These are phyloP conservation scores for Syzygium aqueum DNA, from an alignment of 345 rosid species.

Conservation along the genomic window DNA sequence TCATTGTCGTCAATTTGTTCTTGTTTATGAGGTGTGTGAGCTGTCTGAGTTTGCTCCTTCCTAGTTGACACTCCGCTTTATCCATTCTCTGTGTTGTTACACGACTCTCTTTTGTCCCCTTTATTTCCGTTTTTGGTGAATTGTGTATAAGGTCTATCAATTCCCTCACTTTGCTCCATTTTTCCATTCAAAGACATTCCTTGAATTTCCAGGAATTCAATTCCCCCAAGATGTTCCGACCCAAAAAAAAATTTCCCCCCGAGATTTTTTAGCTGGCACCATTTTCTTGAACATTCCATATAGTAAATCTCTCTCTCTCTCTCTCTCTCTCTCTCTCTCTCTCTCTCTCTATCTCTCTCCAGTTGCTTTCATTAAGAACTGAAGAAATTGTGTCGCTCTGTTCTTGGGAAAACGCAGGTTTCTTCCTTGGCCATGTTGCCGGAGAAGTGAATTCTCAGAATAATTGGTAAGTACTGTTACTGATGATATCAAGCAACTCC, in stretches of 20 bases:
- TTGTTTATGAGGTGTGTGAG: background rate
- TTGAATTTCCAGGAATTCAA: background rate
- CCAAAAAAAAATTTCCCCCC: too few relatives aligned
- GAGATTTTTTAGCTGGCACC: background rate
- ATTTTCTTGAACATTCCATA: background rate
- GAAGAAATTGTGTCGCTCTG: background rate
- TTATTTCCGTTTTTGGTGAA: background rate
- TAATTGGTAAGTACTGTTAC: background rate
- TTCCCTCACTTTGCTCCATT: background rate
- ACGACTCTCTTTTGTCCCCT: background rate
- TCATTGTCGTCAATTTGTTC: background rate
- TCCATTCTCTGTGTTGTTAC: background rate
- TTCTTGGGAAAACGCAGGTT: background rate
- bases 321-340: background rate
- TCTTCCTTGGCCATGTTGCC: background rate
- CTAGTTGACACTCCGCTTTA: background rate
- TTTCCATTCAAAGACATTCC: background rate
- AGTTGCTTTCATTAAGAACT: background rate
- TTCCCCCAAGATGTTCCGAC: background rate
- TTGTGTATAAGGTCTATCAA: background rate
- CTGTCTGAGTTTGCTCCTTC: background rate
- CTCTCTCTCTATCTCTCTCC: background rate
- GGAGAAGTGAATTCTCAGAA: background rate
- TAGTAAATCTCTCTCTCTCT: background rate
- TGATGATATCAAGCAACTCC: background rate